These are phyloP conservation scores for Citeromyces siamensis DNA, from an alignment of 1,139 yeast species.

Conservation along the genomic window DNA sequence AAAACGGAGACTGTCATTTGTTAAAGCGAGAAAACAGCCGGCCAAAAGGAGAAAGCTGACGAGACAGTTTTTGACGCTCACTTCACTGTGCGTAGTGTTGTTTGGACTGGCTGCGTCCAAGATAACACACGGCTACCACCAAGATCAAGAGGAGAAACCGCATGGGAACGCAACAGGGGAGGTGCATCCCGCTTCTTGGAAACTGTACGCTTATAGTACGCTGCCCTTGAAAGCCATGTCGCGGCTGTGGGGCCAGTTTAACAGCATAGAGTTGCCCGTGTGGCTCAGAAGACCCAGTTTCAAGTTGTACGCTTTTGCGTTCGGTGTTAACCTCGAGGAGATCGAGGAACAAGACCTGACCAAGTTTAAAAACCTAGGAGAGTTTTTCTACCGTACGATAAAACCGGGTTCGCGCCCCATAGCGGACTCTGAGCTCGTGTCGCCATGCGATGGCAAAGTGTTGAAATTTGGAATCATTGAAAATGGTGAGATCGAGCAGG, in stretches of 20 bases:
- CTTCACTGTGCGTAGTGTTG: constrained; percentile 50
- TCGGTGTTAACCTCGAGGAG: constrained; percentile 86
- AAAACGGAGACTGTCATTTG: not conserved
- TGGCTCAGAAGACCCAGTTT: constrained; percentile 85
- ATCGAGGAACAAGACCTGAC: constrained; percentile 74
- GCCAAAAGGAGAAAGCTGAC: constrained; percentile 33
- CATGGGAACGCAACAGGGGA: constrained; percentile 14
- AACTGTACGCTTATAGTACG: constrained; percentile 78
- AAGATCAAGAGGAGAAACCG: constrained; percentile 11
- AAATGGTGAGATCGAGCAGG: constrained; percentile 87
- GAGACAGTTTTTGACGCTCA: constrained; percentile 59
- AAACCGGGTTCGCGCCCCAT: constrained; percentile 76
- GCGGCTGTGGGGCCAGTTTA: constrained; percentile 88
- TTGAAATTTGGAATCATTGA: constrained; percentile 77
- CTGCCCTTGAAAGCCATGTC: constrained; percentile 87
- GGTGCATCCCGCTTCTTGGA: constrained; percentile 65
- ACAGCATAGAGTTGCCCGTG: constrained; percentile 71
- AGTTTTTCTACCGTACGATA: constrained; percentile 80
- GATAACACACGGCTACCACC: constrained; percentile 18
- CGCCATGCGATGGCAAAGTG: constrained; percentile 92
- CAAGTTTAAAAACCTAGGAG: constrained; percentile 70
- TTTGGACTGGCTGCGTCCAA: constrained; percentile 49
- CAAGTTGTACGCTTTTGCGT: constrained; percentile 61
- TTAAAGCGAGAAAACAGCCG: constrained; percentile 6
- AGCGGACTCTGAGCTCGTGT: constrained; percentile 54